Evolutionary conservation across 139 green algal genomes (phyloP), one percentile per base, ranked within the genome.

Genomic region (Chlorella sp.): DNA sequence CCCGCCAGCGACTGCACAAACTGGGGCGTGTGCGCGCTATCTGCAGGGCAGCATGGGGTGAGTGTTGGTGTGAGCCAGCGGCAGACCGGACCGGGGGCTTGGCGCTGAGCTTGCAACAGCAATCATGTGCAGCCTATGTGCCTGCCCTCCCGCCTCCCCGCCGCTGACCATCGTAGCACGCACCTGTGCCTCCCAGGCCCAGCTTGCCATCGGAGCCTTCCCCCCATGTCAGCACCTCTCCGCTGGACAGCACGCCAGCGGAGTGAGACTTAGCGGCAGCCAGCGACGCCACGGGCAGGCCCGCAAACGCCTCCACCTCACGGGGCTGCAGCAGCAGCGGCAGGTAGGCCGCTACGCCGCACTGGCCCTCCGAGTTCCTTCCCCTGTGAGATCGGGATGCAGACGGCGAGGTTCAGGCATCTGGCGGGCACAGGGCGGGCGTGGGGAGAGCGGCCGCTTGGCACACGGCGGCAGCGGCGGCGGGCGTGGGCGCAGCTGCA

Each of bases 161-260:
- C 44, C 20, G 1, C 41, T 9, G 47, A 47, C 28, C 23, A 38
- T 16, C 15, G 26, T n/a, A 26, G 70, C 72, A 34, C 74, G 32
- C 36, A 82, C 76, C 88, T 20, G 68, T 85, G 30, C 60, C 85
- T 44, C 93, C 93, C 30, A 93, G 92, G 0, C 93, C 93, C 21
- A 96, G 91, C 90, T 94, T 94, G 41, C 91, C 93, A 2, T 82
- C 70, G 18, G 80, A 81, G n/a, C 93, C 93, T 18, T 88, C 82
- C 12, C 93, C 93, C 89, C 92, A 96, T 0, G 89, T 95, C 69
- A 74, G 90, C 0, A 82, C 91, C 16, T 92, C 86, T 11, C 92
- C 92, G 20, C 34, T 70, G 1, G 34, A 34, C 1, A 85, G 51
- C 16, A 95, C 76, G 7, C 87, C 90, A 12, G 74, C 87, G 28